phyloP scores from a whole-genome alignment of 1,139 yeast species.

The Geotrichum australiense region DNA sequence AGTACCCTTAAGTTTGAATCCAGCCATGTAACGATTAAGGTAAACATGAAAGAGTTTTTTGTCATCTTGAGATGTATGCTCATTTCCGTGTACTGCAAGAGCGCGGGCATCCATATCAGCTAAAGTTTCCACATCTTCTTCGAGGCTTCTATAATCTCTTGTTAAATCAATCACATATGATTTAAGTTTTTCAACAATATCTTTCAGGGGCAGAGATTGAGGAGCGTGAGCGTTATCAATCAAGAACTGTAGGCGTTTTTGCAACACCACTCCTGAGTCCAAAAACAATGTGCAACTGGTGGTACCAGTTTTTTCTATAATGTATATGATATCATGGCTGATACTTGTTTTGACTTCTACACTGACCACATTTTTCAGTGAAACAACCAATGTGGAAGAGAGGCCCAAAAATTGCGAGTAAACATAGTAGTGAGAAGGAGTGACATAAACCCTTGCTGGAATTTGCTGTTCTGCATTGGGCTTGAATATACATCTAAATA shows the following conservation, averaged over 20 bases:
- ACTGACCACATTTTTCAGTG: conserved; percentile 48
- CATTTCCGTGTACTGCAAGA: background rate
- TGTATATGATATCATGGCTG: conserved; percentile 50
- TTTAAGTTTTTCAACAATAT: conserved; percentile 26
- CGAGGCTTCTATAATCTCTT: background rate
- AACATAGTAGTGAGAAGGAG: conserved; percentile 52
- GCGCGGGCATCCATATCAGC: background rate
- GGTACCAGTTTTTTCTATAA: conserved; percentile 53
- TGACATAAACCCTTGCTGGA: conserved; percentile 64
- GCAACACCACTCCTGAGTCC: conserved; percentile 55
- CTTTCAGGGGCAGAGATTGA: conserved; percentile 35
- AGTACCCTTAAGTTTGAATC: too few relatives aligned
- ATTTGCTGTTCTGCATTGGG: conserved; percentile 67
- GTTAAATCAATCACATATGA: conserved; percentile 20
- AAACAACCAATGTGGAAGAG: conserved; percentile 51
- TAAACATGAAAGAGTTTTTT: conserved; percentile 8
- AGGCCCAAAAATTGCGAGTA: conserved; percentile 76
- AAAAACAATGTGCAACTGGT: conserved; percentile 46
- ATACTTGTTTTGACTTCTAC: conserved; percentile 47
- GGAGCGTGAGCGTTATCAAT: conserved; percentile 48
- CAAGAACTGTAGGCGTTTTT: conserved; percentile 44
- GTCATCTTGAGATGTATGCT: conserved; percentile 1
- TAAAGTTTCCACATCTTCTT: background rate
- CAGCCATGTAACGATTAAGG: conserved; percentile 8
- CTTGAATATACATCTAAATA: conserved; percentile 63